Base-by-base conservation (phyloP, 139 green algal species). In the Trebouxia sp. region DNA sequence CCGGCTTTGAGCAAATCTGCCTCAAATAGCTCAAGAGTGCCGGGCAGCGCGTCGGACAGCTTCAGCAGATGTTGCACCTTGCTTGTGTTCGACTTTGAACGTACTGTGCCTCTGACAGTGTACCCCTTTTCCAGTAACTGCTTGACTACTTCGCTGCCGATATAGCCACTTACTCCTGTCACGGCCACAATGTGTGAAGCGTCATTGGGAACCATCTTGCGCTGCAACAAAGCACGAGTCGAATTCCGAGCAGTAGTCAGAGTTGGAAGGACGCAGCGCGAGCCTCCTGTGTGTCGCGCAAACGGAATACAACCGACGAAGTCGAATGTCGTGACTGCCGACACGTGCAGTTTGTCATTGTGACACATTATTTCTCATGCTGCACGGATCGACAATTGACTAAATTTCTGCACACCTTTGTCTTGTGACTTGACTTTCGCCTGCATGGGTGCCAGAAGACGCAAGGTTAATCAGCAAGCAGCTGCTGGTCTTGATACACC, bases 81-180 rank as follows among this genome's bases (percentile, higher is more conserved):
- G 32, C 62, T 45, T 3, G 62, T 32, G n/a, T 87, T 76, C 5
- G 39, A 39, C 14, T 28, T 45, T 26, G 74, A 76, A 5, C 87
- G 65, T 22, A 88, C 80, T 17, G 88, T 92, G 1, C 80, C 88
- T 0, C 80, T 65, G 11, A 92, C 88, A 32, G 30, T 85, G 58
- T 91, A 91, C 0, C 88, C 88, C 56, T 84, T 84, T 26, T 80
- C 75, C 53, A 92, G 43, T 22, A 92, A 66, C 48, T 89, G 88
- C 65, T 89, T 83, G 11, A 92, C 74, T 14, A 92, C 70, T 38
- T 88, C 75, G n/a, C 58, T 85, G 26, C 82, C 88, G 8, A 92
- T 80, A 30, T 75, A 92, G 0, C 87, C 86, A 6, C 32, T 45
- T 3, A 72, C 62, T 10, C 62, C 62, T 26, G 62, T 72, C n/a